A percentile compares a stretch with the other conserved stretches of the same genome.
Conservation (phyloP, 2,329 filamentous ascomycete species). For the Epichloe bromicola region DNA sequence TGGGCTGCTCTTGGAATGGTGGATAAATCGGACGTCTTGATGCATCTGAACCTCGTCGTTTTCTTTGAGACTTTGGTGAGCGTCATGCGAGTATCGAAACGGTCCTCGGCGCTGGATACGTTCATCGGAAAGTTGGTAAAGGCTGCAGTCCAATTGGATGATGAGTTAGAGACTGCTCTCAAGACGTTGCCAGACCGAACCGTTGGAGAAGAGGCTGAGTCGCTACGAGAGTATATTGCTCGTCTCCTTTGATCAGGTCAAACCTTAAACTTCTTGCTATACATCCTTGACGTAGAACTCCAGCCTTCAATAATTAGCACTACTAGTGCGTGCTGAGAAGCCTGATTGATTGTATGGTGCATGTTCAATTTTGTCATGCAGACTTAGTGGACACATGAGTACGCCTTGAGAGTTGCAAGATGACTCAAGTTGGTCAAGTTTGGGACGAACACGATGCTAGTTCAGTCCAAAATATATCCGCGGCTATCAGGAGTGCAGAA, state of each 20-base stretch:
- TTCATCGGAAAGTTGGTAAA: slow-evolving; percentile 27
- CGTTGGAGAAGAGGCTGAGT: slow-evolving; percentile 37
- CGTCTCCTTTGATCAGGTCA: slow-evolving; percentile 18
- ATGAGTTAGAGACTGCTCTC: slow-evolving; percentile 25
- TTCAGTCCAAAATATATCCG: no score
- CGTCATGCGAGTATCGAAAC: slow-evolving; percentile 30
- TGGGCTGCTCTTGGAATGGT: slow-evolving; percentile 41
- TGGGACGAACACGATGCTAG: no score
- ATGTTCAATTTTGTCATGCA: no score
- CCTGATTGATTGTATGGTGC: no score
- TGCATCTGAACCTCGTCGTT: slow-evolving; percentile 38
- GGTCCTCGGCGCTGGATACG: slow-evolving; percentile 21
- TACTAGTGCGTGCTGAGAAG: no score
- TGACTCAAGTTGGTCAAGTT: neutral
- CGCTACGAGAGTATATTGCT: slow-evolving; percentile 30
- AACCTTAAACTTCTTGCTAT: no score
- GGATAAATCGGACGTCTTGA: slow-evolving; percentile 33
- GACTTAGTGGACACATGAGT: no score
- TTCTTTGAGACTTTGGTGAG: slow-evolving; percentile 39
- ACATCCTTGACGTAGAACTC: no score
- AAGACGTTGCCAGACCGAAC: slow-evolving; percentile 33
- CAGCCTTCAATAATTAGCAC: no score
- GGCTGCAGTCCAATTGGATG: slow-evolving; percentile 27
- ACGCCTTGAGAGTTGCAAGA: no score
- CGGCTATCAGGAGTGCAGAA: slow-evolving; percentile 2